A percentile compares a stretch with the other conserved stretches of the same genome.
phyloP scores from a whole-genome alignment of 805 yeast genomes.

The Yarrowia sp. region DNA sequence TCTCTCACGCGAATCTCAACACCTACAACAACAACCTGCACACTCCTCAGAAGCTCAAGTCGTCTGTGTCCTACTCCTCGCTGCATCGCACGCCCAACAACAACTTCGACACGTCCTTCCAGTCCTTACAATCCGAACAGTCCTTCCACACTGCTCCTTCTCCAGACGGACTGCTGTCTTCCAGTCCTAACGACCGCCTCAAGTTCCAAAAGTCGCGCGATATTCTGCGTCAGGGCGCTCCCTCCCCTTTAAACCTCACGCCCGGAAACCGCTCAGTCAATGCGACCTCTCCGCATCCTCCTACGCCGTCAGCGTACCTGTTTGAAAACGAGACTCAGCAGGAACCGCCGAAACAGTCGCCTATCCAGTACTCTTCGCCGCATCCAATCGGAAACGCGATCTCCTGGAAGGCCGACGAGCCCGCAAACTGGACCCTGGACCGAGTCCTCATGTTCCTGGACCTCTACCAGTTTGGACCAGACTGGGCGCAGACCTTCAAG shows the following conservation, averaged over 20 bases:
- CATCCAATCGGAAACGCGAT: background rate
- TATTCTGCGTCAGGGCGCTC: background rate
- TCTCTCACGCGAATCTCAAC: background rate
- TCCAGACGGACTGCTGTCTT: background rate
- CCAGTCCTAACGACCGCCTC: background rate
- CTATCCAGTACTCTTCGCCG: conserved; percentile 18
- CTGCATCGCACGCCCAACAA: conserved; percentile 11
- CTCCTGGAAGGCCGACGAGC: conserved; percentile 36
- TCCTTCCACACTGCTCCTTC: conserved; percentile 23
- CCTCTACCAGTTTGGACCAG: conserved; percentile 61
- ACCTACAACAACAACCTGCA: background rate
- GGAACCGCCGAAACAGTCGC: background rate
- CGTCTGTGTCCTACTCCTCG: background rate
- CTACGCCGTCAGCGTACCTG: conserved; percentile 4
- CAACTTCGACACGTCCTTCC: conserved; percentile 12
- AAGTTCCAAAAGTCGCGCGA: background rate
- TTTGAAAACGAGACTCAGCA: background rate
- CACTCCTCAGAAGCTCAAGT: background rate
- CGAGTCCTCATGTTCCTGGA: conserved; percentile 69
- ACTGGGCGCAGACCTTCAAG: conserved; percentile 69
- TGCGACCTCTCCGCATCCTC: conserved; percentile 14
- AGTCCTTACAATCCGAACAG: conserved; percentile 4
- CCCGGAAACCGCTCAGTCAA: background rate
- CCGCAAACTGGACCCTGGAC: conserved; percentile 69
- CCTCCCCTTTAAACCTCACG: background rate